These are phyloP conservation scores for Clarireedia paspali DNA, from an alignment of 2,329 filamentous ascomycete species.

Conservation along the genomic window DNA sequence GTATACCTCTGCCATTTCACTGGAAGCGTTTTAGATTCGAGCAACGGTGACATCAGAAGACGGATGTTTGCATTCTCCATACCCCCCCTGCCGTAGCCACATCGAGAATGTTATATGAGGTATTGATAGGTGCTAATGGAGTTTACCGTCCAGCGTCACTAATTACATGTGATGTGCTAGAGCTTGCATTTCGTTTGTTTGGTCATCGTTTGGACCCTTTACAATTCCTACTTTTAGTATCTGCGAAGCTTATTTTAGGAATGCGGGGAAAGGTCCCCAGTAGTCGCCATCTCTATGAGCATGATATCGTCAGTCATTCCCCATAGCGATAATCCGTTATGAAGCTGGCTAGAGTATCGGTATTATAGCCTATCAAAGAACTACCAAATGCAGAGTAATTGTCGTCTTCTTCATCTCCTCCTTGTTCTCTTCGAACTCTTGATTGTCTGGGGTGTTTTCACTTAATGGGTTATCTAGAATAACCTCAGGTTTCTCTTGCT, in stretches of 20 bases:
- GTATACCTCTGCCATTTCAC: slow-evolving; percentile 21
- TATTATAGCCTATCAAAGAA: slow-evolving; percentile 16
- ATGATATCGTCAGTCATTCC: slow-evolving; percentile 42
- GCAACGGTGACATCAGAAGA: slow-evolving; percentile 9
- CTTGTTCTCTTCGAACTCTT: background rate
- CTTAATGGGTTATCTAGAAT: background rate
- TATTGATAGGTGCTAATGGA: slow-evolving; percentile 16
- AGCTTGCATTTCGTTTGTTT: slow-evolving; percentile 36
- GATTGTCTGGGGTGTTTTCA: background rate
- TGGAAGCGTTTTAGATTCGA: background rate
- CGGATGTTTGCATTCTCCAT: slow-evolving; percentile 31
- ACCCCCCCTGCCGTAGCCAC: slow-evolving; percentile 37
- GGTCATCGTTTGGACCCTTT: slow-evolving; percentile 36
- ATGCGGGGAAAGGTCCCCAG: slow-evolving; percentile 11
- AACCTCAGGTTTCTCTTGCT: background rate
- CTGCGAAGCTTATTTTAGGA: background rate
- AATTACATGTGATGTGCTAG: slow-evolving; percentile 34
- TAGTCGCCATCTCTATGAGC: slow-evolving; percentile 31
- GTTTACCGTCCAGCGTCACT: slow-evolving; percentile 15
- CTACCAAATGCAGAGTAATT: slow-evolving; percentile 16
- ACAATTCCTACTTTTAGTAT: background rate
- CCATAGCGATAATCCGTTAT: slow-evolving; percentile 28
- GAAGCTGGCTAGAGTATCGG: slow-evolving; percentile 14
- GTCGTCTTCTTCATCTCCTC: background rate
- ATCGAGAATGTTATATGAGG: slow-evolving; percentile 30